Base-by-base conservation (phyloP, 495 filamentous ascomycete species). In the Lophium mytilinum region DNA sequence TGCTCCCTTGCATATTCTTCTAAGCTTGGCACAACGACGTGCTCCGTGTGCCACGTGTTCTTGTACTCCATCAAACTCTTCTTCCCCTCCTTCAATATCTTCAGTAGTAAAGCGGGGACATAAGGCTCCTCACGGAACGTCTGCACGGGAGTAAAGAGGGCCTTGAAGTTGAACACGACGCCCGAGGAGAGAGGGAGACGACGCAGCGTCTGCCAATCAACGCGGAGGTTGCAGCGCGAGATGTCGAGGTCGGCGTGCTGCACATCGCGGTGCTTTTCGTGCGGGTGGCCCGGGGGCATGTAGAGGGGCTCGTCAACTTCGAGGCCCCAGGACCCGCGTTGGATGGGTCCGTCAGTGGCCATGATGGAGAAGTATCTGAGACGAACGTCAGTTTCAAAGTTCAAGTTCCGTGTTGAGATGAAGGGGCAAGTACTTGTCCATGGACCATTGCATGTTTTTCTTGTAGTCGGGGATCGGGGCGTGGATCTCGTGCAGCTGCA, bases 121-220 rank as follows among this genome's bases (percentile, higher is more conserved):
- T 82, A 84, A 17, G 86, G 80, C 64, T 96, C 90, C 46, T 88
- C 78, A 0, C 83, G 73, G 57, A 96, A 83, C 61, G 88, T 83
- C 15, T 73, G 66, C 0, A 95, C 68, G 0, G 86, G 86, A 2
- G 89, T 93, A 72, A 96, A 95, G 0, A 95, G 68, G 0, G 85
- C 90, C 66, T 93, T 95, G 80, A 91, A 96, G 67, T 95, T 96
- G 72, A 96, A 95, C 2, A 89, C 79, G 9, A 96, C 72, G 0
- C 78, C 83, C 0, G 79, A 88, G 0, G 84, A 87, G 4, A 96
- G 70, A 1, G 90, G 90, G 0, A 95, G 73, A 24, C 90, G 80
- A 11, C 90, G 82, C 15, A 96, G 76, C 0, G 90, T 96, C 71
- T 96, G 90, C 88, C 89, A 93, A 68, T 96, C 90, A 2, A 93